A percentile compares a stretch with the other conserved stretches of the same genome.
Evolutionary conservation across 2,329 filamentous ascomycete genomes (phyloP).

Genomic region (Colletotrichum salicis): DNA sequence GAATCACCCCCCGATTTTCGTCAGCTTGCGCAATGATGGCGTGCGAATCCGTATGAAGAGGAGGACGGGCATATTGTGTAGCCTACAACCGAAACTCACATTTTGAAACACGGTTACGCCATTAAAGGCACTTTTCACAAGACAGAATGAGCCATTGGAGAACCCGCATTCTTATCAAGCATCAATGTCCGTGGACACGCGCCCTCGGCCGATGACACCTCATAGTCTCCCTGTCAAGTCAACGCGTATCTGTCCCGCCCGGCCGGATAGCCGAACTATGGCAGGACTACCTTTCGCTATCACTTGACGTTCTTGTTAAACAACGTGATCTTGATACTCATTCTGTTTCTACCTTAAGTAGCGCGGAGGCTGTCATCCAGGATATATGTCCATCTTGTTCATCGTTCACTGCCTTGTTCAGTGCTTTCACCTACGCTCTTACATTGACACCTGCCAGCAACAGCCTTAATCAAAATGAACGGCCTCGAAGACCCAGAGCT

Average conservation of each 20-base stretch:
- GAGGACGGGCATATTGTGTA: not conserved
- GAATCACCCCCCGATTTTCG: constrained; percentile 7
- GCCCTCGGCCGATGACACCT: not conserved
- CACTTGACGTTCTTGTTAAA: not conserved
- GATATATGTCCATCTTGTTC: not conserved
- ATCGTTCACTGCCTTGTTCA: too few species aligned
- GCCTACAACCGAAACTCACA: not conserved
- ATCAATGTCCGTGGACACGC: constrained; percentile 10
- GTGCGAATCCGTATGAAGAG: constrained; percentile 14
- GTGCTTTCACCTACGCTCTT: not conserved
- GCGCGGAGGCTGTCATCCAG: not conserved
- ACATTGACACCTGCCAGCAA: too few species aligned
- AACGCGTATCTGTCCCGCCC: not conserved
- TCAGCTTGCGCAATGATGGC: constrained; percentile 32
- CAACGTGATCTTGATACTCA: not conserved
- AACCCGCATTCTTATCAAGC: constrained; percentile 23
- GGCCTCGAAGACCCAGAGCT: not conserved
- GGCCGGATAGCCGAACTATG: not conserved
- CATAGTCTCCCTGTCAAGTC: not conserved
- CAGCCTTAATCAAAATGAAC: not conserved
- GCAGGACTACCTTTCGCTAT: not conserved
- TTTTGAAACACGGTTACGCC: constrained; percentile 27
- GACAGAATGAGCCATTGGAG: not conserved
- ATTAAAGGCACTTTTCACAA: constrained; percentile 16
- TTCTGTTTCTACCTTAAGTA: too few species aligned